phyloP scores from a whole-genome alignment of 768 basidiomycete genomes.

The Hericium alpestre region DNA sequence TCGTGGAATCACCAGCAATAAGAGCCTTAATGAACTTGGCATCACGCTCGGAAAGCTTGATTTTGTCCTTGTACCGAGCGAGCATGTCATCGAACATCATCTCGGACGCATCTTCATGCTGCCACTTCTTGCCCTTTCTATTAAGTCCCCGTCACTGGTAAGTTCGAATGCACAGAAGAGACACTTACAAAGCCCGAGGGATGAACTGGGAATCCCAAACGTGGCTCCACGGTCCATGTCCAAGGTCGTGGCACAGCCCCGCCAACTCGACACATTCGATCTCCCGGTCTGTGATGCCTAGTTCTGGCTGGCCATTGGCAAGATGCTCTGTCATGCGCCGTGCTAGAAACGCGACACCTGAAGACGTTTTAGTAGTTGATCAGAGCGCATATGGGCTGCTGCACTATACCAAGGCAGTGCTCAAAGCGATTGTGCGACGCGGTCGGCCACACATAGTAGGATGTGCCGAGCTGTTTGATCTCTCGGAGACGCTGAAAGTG shows the following conservation, averaged over 20 bases:
- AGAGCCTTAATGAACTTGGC: conserved; percentile 63
- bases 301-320: conserved; percentile 43
- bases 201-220: conserved; percentile 75
- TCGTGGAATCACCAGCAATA: conserved; percentile 49
- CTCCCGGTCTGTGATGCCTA: conserved; percentile 61
- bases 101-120: conserved; percentile 70
- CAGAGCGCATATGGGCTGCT: neutral
- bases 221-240: conserved; percentile 81
- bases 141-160: neutral
- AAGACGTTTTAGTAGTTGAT: neutral
- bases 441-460: conserved; percentile 66
- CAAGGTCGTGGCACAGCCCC: conserved; percentile 76
- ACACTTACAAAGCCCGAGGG: conserved; percentile 49
- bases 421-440: conserved; percentile 79
- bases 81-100: conserved; percentile 74
- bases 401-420: conserved; percentile 57
- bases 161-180: neutral
- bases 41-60: conserved; percentile 33
- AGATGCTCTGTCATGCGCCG: conserved; percentile 52
- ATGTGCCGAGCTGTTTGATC: conserved; percentile 74
- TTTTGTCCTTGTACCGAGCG: conserved; percentile 39
- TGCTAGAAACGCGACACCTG: conserved; percentile 70
- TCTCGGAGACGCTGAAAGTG: conserved; percentile 71
- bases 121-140: conserved; percentile 47
- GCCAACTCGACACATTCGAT: conserved; percentile 71